Evolutionary conservation across 2,329 filamentous ascomycete species (phyloP), one percentile per base, ranked within the genome.

Genomic region (Pestalotiopsis sp.): DNA sequence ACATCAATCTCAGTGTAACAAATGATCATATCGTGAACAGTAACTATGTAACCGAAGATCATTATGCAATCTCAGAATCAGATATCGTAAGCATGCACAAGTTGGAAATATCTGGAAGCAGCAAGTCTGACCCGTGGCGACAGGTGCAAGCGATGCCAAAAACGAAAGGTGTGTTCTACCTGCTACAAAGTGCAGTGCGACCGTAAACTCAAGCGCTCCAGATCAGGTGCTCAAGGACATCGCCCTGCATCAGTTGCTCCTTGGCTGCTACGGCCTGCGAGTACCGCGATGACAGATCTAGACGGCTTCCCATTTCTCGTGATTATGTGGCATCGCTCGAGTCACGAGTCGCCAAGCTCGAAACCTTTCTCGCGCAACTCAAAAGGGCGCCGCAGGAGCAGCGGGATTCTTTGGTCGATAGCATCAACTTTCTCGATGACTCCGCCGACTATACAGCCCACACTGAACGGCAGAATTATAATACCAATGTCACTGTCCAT

Each of bases 391-490:
- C 73, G 71, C 6, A 70, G 58, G 30, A 71, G 66, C 40, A 70
- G 71, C 26, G 75, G 73, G 52, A 81, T 66, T 24, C 76, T 72
- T 5, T 74, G 72, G 38, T 76, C 72, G 30, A 78, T 78, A 64
- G 80, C 69, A 40, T 76, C 69, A 55, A 77, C 72, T 61, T 52
- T 52, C 44, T 81, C 71, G 39, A 81, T 71, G 55, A 81, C 35
- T 68, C 24, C 14, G 24, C 30, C 24, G 24, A 59, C 14, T 59
- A 30, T 22, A 59, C 14, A 7, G 20, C 56, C 24, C n/a, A 26
- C 11, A 14, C 30, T 6, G 30, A 17, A 11, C 24, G 7, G 7
- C 20, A 59, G 2, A 38, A 22, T 2, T 7, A 59, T 10, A 6
- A 14, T 2, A 26, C 14, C 3, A 7, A 24, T 11, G 24, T 14